phyloP scores from a whole-genome alignment of 2,329 filamentous ascomycete genomes.

The Aspergillus ruber region DNA sequence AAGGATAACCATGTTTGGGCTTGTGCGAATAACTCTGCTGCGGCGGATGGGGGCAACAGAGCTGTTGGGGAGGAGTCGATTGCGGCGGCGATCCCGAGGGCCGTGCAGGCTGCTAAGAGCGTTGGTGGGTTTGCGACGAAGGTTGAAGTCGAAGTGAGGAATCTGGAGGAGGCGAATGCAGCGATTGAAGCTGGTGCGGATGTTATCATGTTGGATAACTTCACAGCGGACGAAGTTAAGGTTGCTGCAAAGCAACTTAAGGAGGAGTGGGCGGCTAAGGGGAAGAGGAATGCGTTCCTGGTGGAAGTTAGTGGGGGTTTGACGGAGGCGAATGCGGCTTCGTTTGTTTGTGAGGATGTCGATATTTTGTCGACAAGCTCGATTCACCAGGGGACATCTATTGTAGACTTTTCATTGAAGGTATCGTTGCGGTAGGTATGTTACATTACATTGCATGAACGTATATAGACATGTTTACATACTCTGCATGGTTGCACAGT shows the following conservation, averaged over 20 bases:
- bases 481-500: background rate
- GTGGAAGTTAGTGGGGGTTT: conserved; percentile 90
- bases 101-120: conserved; percentile 74
- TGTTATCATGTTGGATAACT: conserved; percentile 97
- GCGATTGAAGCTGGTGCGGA: conserved; percentile 87
- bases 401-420: conserved; percentile 95
- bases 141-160: conserved; percentile 92
- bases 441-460: background rate
- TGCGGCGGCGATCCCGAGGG: conserved; percentile 67
- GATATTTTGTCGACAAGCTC: conserved; percentile 95
- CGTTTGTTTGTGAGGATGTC: conserved; percentile 69
- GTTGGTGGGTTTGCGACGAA: conserved; percentile 87
- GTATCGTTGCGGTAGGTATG: conserved; percentile 45
- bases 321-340: conserved; percentile 73
- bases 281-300: conserved; percentile 52
- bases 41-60: conserved; percentile 14
- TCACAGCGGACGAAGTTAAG: conserved; percentile 70
- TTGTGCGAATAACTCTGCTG: conserved; percentile 48
- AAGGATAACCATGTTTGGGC: conserved; percentile 99
- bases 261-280: conserved; percentile 67
- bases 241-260: conserved; percentile 69
- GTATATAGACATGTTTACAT: background rate
- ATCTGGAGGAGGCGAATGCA: conserved; percentile 79
- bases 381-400: conserved; percentile 90
- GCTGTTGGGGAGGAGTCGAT: conserved; percentile 20